These are phyloP conservation scores for Solanum chacoense DNA, from an alignment of 305 asterid genomes.

Conservation along the genomic window DNA sequence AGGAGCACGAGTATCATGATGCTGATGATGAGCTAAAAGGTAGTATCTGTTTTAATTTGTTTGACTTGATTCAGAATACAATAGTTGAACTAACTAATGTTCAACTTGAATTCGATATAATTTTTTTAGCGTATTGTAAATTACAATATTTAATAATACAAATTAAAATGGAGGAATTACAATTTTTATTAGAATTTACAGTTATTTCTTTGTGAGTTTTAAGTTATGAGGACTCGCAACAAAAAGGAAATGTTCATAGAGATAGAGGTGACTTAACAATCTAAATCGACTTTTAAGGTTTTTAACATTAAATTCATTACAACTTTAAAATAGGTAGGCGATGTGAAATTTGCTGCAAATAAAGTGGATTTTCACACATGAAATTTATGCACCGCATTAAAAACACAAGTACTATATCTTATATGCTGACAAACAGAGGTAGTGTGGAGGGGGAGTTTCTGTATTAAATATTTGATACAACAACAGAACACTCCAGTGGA, in stretches of 20 bases:
- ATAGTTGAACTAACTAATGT: background rate
- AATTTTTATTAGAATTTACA: too few species aligned
- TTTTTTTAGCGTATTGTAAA: too few species aligned
- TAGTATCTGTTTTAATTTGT: background rate
- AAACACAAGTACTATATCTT: background rate
- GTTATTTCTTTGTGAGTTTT: background rate
- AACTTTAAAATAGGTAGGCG: background rate
- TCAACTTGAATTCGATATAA: too few species aligned
- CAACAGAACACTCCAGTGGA: too few species aligned
- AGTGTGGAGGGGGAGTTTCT: too few species aligned
- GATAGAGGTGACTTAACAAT: background rate
- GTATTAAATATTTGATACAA: too few species aligned
- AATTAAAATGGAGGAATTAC: too few species aligned
- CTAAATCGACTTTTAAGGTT: background rate
- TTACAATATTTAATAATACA: too few species aligned
- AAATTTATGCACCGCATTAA: background rate
- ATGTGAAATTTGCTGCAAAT: background rate
- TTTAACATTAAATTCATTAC: background rate
- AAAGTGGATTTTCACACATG: background rate
- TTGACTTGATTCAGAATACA: background rate
- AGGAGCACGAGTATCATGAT: slow-evolving; percentile 24
- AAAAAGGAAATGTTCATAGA: background rate
- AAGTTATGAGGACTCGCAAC: background rate
- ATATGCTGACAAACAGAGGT: background rate
- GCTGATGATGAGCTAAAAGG: slow-evolving; percentile 18